These are phyloP conservation scores for Penicillium sumatraense DNA, from an alignment of 2,329 filamentous ascomycete genomes.

Conservation along the genomic window DNA sequence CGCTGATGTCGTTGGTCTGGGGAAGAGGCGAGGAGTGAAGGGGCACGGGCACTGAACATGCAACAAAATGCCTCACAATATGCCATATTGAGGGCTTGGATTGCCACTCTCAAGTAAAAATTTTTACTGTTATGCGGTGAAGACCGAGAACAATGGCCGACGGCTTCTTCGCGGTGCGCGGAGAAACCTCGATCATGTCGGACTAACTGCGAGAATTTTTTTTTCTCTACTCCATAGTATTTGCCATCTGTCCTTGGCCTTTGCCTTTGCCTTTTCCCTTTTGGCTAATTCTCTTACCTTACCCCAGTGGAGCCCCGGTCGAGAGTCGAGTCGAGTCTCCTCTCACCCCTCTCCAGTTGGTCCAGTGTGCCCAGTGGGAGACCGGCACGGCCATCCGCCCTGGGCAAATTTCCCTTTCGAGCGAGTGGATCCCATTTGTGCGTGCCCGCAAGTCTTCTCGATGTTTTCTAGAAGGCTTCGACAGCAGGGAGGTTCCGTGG, in stretches of 20 bases:
- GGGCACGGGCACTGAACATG: conserved; percentile 6
- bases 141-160: background rate
- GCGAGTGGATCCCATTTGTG: conserved; percentile 22
- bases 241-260: background rate
- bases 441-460: conserved; percentile 33
- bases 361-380: background rate
- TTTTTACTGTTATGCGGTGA: background rate
- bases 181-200: background rate
- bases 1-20: conserved; percentile 27
- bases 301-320: conserved; percentile 4
- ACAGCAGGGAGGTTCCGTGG: conserved; percentile 20
- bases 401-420: background rate
- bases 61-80: conserved; percentile 25
- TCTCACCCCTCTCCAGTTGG: background rate
- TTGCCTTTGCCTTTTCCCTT: too few species aligned
- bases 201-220: conserved; percentile 1
- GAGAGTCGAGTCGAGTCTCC: background rate
- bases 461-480: conserved; percentile 41
- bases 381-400: conserved; percentile 4
- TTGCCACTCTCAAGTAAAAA: conserved; percentile 1
- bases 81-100: too few species aligned
- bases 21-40: conserved; percentile 11
- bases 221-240: background rate
- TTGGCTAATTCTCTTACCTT: background rate
- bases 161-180: background rate